A percentile compares a stretch with the other conserved stretches of the same genome.
phyloP scores from a whole-genome alignment of 371 early-diverging fungal genomes.

The Fennellomyces sp. region DNA sequence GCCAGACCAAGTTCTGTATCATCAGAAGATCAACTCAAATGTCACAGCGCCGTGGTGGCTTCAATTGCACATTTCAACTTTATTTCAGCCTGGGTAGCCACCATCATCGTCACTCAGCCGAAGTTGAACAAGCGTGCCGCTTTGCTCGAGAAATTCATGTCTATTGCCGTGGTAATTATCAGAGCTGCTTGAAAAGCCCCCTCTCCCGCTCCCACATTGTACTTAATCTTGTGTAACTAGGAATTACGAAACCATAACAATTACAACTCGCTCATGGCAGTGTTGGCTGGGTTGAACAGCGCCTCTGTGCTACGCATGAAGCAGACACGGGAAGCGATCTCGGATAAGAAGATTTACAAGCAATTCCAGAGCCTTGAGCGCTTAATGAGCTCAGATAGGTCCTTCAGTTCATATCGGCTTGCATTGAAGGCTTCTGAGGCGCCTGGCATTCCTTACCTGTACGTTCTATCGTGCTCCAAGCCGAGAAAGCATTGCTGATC shows the following conservation, averaged over 20 bases:
- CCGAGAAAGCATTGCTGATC: background rate
- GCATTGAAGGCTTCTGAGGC: conserved; percentile 54
- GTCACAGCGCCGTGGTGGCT: conserved; percentile 40
- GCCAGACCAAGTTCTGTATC: conserved; percentile 12
- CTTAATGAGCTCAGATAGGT: conserved; percentile 67
- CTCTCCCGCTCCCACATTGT: background rate
- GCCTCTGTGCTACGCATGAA: conserved; percentile 61
- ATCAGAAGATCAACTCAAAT: conserved; percentile 9
- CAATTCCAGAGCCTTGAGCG: conserved; percentile 63
- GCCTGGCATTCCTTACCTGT: conserved; percentile 67
- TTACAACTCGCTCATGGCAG: conserved; percentile 73
- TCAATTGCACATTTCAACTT: conserved; percentile 65
- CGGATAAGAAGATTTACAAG: conserved; percentile 52
- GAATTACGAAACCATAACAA: conserved; percentile 60
- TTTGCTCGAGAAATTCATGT: conserved; percentile 66
- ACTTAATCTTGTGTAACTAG: conserved; percentile 18
- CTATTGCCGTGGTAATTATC: conserved; percentile 55
- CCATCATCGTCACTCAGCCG: conserved; percentile 63
- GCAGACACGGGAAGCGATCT: conserved; percentile 59
- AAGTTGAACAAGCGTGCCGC: conserved; percentile 61
- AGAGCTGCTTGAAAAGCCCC: background rate
- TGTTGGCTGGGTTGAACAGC: conserved; percentile 73
- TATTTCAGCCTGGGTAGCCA: conserved; percentile 69
- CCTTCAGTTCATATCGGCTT: conserved; percentile 65
- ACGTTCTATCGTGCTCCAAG: conserved; percentile 12